Percentiles rank a stretch among this genome's conserved stretches.
Conservation (phyloP, 2,329 filamentous ascomycete genomes). For the Hypoxylon sp. region DNA sequence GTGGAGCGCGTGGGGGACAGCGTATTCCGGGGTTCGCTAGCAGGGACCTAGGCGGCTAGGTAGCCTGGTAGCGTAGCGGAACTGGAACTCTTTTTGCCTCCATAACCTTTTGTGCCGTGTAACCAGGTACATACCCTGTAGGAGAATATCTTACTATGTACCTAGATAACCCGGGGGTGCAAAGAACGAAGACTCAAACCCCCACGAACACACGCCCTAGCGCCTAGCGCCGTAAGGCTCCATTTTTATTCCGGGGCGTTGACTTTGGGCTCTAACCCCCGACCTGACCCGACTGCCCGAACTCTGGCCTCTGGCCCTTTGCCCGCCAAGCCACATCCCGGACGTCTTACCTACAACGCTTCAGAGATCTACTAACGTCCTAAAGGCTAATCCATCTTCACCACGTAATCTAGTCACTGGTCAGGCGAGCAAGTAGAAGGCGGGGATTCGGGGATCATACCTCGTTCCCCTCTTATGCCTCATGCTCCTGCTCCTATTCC, state of each 20-base stretch:
- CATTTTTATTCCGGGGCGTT: conserved; percentile 31
- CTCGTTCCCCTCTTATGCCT: conserved; percentile 26
- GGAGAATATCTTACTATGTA: neutral
- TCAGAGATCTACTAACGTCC: conserved; percentile 14
- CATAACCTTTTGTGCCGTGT: neutral
- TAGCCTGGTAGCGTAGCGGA: neutral
- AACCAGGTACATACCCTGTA: neutral
- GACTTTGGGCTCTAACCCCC: conserved; percentile 6
- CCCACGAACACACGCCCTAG: conserved; percentile 18
- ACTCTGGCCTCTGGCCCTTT: conserved; percentile 5
- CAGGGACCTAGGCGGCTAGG: neutral
- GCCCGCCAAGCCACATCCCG: conserved; percentile 15
- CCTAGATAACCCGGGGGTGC: conserved; percentile 6
- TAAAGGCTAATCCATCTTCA: conserved; percentile 31
- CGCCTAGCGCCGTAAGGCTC: conserved; percentile 18
- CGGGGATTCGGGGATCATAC: conserved; percentile 14
- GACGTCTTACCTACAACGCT: conserved; percentile 5
- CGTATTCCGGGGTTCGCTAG: neutral
- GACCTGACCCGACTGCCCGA: neutral
- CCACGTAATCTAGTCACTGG: conserved; percentile 28
- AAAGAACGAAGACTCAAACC: conserved; percentile 11
- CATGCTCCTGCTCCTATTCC: conserved; percentile 1
- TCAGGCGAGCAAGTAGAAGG: conserved; percentile 17
- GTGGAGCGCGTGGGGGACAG: conserved; percentile 18
- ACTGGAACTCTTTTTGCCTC: neutral